These are phyloP conservation scores for Exobasidium cylindrosporum DNA, from an alignment of 1,284 basidiomycete species.

Conservation along the genomic window DNA sequence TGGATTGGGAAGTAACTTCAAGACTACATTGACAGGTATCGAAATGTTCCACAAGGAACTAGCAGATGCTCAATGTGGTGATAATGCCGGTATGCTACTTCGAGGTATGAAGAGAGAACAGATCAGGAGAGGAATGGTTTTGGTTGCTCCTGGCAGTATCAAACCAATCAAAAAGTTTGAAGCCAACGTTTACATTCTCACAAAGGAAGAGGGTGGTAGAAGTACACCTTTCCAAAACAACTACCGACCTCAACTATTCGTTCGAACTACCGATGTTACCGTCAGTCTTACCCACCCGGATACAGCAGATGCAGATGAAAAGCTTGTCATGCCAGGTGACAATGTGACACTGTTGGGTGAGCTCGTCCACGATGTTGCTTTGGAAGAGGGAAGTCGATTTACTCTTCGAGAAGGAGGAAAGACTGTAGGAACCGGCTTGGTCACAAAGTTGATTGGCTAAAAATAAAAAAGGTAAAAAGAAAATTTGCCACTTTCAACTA, in stretches of 20 bases:
- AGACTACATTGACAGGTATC: slow-evolving; percentile 94
- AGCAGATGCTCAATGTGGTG: slow-evolving; percentile 94
- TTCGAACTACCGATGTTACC: slow-evolving; percentile 93
- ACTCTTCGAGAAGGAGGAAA: slow-evolving; percentile 95
- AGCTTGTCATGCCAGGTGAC: slow-evolving; percentile 94
- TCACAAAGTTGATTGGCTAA: slow-evolving; percentile 38
- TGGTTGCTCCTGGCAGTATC: slow-evolving; percentile 86
- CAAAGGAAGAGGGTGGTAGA: slow-evolving; percentile 96
- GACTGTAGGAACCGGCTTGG: slow-evolving; percentile 61
- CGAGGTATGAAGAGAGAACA: slow-evolving; percentile 98
- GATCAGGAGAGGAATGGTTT: slow-evolving; percentile 86
- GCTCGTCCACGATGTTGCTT: slow-evolving; percentile 82
- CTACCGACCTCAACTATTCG: slow-evolving; percentile 93
- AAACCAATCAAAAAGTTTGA: slow-evolving; percentile 88
- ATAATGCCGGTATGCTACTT: slow-evolving; percentile 98
- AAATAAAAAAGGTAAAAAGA: too few relatives aligned
- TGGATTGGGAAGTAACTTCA: slow-evolving; percentile 77
- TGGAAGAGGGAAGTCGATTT: slow-evolving; percentile 90
- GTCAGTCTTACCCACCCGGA: slow-evolving; percentile 79
- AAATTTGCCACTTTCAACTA: too few relatives aligned
- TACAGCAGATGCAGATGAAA: slow-evolving; percentile 57
- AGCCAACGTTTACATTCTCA: slow-evolving; percentile 61
- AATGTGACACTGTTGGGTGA: slow-evolving; percentile 89
- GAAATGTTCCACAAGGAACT: slow-evolving; percentile 99
- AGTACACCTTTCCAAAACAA: slow-evolving; percentile 96